Evolutionary conservation across 1,139 yeast species (phyloP).

Genomic region (Taphrina confusa): DNA sequence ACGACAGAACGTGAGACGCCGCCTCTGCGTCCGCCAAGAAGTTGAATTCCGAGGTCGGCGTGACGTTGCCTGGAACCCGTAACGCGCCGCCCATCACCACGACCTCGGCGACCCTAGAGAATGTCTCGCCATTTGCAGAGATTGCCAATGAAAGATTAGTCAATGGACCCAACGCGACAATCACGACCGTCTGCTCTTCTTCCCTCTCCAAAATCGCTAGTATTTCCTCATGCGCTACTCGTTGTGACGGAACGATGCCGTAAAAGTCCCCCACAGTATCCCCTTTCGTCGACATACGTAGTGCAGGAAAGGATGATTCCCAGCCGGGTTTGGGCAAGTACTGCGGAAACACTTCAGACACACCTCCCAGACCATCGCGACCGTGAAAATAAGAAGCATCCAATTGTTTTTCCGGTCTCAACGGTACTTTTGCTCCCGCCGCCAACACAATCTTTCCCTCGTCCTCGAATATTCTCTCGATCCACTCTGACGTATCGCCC

Average conservation of each 20-base stretch:
- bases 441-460: slow-evolving; percentile 44
- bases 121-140: slow-evolving; percentile 47
- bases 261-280: slow-evolving; percentile 48
- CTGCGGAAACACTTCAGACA: slow-evolving; percentile 47
- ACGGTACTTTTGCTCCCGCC: slow-evolving; percentile 45
- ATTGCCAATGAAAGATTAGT: slow-evolving; percentile 51
- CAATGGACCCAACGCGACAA: slow-evolving; percentile 51
- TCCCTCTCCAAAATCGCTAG: slow-evolving; percentile 46
- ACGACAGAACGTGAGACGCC: slow-evolving; percentile 48
- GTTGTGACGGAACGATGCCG: slow-evolving; percentile 37
- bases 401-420: slow-evolving; percentile 44
- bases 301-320: slow-evolving; percentile 43
- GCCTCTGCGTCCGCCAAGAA: slow-evolving; percentile 50
- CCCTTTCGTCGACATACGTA: slow-evolving; percentile 66
- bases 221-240: slow-evolving; percentile 46
- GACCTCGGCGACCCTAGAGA: slow-evolving; percentile 45
- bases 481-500: slow-evolving; percentile 37
- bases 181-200: slow-evolving; percentile 47
- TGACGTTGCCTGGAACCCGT: slow-evolving; percentile 48
- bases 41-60: slow-evolving; percentile 52
- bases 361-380: slow-evolving; percentile 50
- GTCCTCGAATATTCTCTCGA: slow-evolving; percentile 24
- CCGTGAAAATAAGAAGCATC: slow-evolving; percentile 52
- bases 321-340: slow-evolving; percentile 45
- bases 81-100: slow-evolving; percentile 51